A percentile compares a stretch with the other conserved stretches of the same genome.
phyloP scores from a whole-genome alignment of 371 early-diverging fungal genomes.

The Saksenaea vasiformis region DNA sequence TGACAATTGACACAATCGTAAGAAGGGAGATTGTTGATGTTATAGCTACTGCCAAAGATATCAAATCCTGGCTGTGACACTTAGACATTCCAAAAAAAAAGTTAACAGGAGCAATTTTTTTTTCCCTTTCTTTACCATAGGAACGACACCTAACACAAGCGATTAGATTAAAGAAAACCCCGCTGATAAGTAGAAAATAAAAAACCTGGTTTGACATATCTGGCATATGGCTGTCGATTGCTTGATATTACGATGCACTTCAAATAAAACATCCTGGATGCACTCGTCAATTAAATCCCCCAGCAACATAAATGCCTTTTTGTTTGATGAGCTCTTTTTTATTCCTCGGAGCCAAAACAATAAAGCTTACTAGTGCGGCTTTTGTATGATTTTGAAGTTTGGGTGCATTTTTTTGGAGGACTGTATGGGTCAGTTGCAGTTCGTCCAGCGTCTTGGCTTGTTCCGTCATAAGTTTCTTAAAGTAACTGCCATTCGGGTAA shows the following conservation, averaged over 20 bases:
- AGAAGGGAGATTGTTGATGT: conserved; percentile 55
- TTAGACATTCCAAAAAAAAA: conserved; percentile 14
- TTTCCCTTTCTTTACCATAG: conserved; percentile 26
- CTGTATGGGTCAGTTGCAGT: conserved; percentile 36
- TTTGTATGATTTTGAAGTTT: conserved; percentile 7
- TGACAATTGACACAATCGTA: conserved; percentile 82
- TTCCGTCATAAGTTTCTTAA: conserved; percentile 39
- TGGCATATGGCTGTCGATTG: conserved; percentile 61
- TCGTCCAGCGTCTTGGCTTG: conserved; percentile 41
- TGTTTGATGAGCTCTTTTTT: background rate
- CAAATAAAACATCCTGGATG: conserved; percentile 65
- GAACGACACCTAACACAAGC: conserved; percentile 18
- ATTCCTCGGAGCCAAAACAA: background rate
- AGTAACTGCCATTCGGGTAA: conserved; percentile 21
- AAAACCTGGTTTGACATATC: conserved; percentile 72
- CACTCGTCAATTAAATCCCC: conserved; percentile 69
- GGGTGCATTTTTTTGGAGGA: conserved; percentile 25
- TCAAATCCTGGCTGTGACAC: conserved; percentile 63
- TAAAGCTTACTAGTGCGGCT: conserved; percentile 31
- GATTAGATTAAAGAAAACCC: background rate
- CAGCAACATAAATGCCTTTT: conserved; percentile 46
- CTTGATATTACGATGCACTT: conserved; percentile 66
- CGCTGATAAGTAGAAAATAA: background rate
- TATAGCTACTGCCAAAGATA: conserved; percentile 71
- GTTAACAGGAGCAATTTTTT: background rate